Evolutionary conservation across 2,329 filamentous ascomycete genomes (phyloP), one percentile per base, ranked within the genome.

Genomic region (Hypoxylon sp.): DNA sequence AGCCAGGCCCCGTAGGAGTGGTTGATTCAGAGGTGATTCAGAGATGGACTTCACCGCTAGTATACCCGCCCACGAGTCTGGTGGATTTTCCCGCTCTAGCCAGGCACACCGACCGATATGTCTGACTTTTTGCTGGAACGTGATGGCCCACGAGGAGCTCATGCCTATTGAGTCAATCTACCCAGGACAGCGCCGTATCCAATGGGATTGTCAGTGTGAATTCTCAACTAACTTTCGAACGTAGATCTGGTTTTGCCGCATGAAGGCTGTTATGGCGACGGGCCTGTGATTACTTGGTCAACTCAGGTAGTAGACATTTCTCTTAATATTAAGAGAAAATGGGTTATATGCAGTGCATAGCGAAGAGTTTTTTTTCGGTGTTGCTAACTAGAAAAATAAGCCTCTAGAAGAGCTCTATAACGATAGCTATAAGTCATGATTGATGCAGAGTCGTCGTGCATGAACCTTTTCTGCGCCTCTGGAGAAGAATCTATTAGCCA

Each of bases 1-100:
- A 33, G 26, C 53, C 4, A 52, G 49, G 53, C 55, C 44, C 54
- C 54, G 53, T 54, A 46, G 18, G 14, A 33, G 49, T 33, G 44
- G 42, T 50, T 46, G 50, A 24, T n/a, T n/a, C n/a, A n/a, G n/a
- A n/a, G n/a, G n/a, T 26, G 24, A 6, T 38, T 55, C 33, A 50
- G 45, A 51, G 2, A 51, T 16, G 1, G 1, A 54, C 30, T 26
- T 28, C 26, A 26, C 46, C 12, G 40, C 30, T 57, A 36, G 57
- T 33, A 51, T 12, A 44, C 22, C 18, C 22, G 26, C 45, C 36
- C 44, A 48, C 38, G 50, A 28, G 36, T 30, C 22, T 46, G 16
- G 20, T 46, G 16, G 20, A 30, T n/a, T 26, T 38, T 36, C n/a
- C 49, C 16, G 12, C 24, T 49, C 24, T 33, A 33, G 50, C 14